Conservation (phyloP, 1,139 yeast genomes). For the Taphrina flavorubra region DNA sequence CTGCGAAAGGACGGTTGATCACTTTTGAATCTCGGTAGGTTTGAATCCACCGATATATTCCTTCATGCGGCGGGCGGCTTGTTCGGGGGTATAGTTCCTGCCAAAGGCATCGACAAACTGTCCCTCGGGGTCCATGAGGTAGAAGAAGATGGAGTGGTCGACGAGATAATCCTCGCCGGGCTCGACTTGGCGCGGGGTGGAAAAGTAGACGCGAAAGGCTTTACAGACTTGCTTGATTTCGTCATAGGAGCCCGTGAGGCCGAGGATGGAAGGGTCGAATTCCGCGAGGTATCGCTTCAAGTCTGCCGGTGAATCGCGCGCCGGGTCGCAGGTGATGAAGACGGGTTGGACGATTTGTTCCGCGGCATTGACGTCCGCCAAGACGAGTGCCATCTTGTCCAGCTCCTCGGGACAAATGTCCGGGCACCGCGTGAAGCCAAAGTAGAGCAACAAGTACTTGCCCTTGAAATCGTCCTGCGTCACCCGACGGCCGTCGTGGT, state of each 20-base stretch:
- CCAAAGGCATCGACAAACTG: constrained; percentile 93
- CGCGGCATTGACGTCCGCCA: constrained; percentile 38
- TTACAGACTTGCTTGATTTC: constrained; percentile 83
- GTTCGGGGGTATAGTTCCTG: constrained; percentile 78
- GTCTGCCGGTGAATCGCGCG: constrained; percentile 85
- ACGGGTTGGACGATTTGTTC: constrained; percentile 57
- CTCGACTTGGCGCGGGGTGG: constrained; percentile 84
- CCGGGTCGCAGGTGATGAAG: constrained; percentile 95
- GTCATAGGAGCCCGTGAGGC: constrained; percentile 89
- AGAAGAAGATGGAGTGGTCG: constrained; percentile 94
- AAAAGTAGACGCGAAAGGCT: constrained; percentile 87
- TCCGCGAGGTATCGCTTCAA: constrained; percentile 55
- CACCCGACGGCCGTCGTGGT: constrained; percentile 71
- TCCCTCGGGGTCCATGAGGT: constrained; percentile 96
- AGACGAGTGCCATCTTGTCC: constrained; percentile 71
- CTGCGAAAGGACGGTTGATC: no score
- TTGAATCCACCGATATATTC: constrained; percentile 59
- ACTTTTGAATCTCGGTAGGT: constrained; percentile 21
- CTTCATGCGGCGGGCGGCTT: constrained; percentile 78
- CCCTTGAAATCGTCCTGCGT: constrained; percentile 78
- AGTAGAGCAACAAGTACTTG: constrained; percentile 78
- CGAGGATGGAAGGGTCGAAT: constrained; percentile 85
- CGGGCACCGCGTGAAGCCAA: constrained; percentile 97
- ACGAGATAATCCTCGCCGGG: constrained; percentile 96
- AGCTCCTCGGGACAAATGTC: constrained; percentile 98